phyloP scores from a whole-genome alignment of 2,329 filamentous ascomycete genomes.

The Ophiostoma sp. region DNA sequence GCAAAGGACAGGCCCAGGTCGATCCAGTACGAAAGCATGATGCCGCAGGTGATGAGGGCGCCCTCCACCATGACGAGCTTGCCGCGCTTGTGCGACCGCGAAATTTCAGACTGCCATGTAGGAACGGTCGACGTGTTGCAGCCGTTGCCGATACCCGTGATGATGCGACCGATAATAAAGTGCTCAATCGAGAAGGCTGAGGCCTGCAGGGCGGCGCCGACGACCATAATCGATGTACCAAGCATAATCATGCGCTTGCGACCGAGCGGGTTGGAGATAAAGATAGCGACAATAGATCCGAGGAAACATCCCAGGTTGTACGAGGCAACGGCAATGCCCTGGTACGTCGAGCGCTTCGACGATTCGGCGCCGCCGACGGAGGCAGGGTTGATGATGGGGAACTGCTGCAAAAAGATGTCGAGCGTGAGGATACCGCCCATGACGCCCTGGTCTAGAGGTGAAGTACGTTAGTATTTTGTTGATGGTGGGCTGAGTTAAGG shows the following conservation, averaged over 20 bases:
- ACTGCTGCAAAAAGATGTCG: conserved; percentile 56
- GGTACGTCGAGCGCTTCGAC: conserved; percentile 50
- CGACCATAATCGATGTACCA: conserved; percentile 45
- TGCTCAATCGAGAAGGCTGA: conserved; percentile 43
- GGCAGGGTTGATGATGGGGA: conserved; percentile 55
- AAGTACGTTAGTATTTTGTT: not conserved
- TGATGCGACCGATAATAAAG: conserved; percentile 47
- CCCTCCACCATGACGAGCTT: conserved; percentile 63
- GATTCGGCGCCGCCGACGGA: conserved; percentile 36
- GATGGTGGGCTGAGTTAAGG: not conserved
- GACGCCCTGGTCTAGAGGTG: conserved; percentile 64
- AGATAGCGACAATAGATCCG: conserved; percentile 35
- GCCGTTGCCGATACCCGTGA: conserved; percentile 48
- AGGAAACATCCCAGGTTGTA: conserved; percentile 39
- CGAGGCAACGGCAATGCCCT: conserved; percentile 44
- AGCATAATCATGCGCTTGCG: conserved; percentile 44
- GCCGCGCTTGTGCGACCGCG: conserved; percentile 57
- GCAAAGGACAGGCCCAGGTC: conserved; percentile 59
- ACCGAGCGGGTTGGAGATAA: conserved; percentile 45
- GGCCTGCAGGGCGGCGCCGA: conserved; percentile 45
- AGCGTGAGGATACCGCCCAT: conserved; percentile 76
- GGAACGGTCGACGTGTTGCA: conserved; percentile 51
- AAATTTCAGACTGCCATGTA: conserved; percentile 63
- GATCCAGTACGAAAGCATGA: conserved; percentile 62
- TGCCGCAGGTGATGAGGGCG: conserved; percentile 57